Evolutionary conservation across 371 early-diverging fungal species (phyloP), one percentile per base, ranked within the genome.

Genomic region (Polyrhizophydium stewartii): DNA sequence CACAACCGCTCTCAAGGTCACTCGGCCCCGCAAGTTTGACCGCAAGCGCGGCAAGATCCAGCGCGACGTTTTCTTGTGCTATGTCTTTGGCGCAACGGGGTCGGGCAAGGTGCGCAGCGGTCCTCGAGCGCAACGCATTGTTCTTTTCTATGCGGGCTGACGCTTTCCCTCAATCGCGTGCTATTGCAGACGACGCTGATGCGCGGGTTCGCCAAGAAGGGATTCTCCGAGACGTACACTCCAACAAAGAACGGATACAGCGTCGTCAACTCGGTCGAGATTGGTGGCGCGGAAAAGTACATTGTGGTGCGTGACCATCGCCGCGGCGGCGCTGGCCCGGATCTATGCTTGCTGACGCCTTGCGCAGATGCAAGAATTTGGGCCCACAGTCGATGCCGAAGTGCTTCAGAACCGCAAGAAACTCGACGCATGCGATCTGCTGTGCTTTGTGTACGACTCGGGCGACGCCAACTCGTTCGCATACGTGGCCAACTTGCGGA

Each of bases 361-460:
- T 6, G n/a, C 25, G 1, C 71, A 90, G 92, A 84, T 97, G 88
- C 90, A 94, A 72, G 96, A 96, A 67, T 87, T 92, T 63, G 92
- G 92, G 9, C 74, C 86, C 0, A 85, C 81, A 40, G 79, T 84
- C 57, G 91, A 91, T 59, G 77, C 85, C 9, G 92, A 92, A 59
- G 81, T 92, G 22, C 72, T 94, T 19, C 86, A 85, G 61, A 88
- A 86, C 74, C 86, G 82, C 62, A 85, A 85, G 59, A 84, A 82
- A 59, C 73, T 96, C 22, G 94, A 92, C 49, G 79, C 83, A 38
- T 94, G 93, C 70, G 98, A 98, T 71, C 79, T 96, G 2, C 69
- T 96, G 27, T 90, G 92, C 60, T 89, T 96, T 71, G 94, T 95
- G 0, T 98, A 95, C 69, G 97, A 98, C 66, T 88, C 92, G 1